These are phyloP conservation scores for Ganoderma multipileum DNA, from an alignment of 1,284 basidiomycete genomes.

Conservation along the genomic window DNA sequence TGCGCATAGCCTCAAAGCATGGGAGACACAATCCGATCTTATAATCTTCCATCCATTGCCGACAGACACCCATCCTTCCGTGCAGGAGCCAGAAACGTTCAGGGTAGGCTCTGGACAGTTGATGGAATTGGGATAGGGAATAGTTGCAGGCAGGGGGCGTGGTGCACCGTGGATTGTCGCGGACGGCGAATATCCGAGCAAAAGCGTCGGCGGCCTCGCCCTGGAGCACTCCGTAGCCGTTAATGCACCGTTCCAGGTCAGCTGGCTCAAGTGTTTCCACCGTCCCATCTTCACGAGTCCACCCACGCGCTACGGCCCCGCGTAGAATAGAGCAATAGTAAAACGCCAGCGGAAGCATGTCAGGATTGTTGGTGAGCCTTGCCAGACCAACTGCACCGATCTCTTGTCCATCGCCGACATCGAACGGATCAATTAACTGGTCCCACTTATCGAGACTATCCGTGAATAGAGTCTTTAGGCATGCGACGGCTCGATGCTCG, in stretches of 20 bases:
- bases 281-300: slow-evolving; percentile 5
- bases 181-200: neutral
- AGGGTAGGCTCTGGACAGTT: neutral
- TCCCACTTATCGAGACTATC: slow-evolving; percentile 1
- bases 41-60: neutral
- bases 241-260: neutral
- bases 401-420: neutral
- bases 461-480: slow-evolving; percentile 1
- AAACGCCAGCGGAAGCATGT: slow-evolving; percentile 12
- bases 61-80: neutral
- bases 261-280: neutral
- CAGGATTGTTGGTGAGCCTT: slow-evolving; percentile 10
- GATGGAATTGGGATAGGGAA: neutral
- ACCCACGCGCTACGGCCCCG: neutral
- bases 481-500: neutral
- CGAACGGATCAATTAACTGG: neutral
- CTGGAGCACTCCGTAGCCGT: neutral
- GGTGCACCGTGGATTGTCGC: neutral
- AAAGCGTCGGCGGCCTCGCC: neutral
- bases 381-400: slow-evolving; percentile 13
- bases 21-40: neutral
- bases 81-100: neutral
- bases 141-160: neutral
- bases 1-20: neutral
- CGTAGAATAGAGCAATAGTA: neutral